A percentile compares a stretch with the other conserved stretches of the same genome.
Conservation (phyloP, 208 protist species). For the Trypanosomatidae sp. region DNA sequence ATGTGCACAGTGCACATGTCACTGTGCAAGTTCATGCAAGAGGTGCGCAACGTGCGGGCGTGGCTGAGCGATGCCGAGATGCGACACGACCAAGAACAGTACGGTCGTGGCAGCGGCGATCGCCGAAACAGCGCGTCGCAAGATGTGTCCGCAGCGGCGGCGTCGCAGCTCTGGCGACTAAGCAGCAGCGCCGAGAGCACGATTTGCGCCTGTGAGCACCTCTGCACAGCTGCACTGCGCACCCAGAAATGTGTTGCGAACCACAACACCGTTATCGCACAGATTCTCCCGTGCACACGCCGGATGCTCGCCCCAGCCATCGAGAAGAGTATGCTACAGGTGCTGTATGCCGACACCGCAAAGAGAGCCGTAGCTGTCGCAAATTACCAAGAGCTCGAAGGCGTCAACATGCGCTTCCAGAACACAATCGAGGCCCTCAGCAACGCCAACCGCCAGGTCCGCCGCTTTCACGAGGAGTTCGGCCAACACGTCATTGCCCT, state of each 20-base stretch:
- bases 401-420: constrained; percentile 81
- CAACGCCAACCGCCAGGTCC: constrained; percentile 82
- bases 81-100: constrained; percentile 5
- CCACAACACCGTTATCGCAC: constrained; percentile 82
- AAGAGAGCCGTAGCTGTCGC: constrained; percentile 48
- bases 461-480: constrained; percentile 87
- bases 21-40: constrained; percentile 67
- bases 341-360: constrained; percentile 54
- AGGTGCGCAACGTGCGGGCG: constrained; percentile 64
- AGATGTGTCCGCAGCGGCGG: neutral
- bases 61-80: constrained; percentile 38
- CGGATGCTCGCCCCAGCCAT: constrained; percentile 65
- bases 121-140: neutral
- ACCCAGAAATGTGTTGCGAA: constrained; percentile 82
- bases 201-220: constrained; percentile 55
- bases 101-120: neutral
- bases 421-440: constrained; percentile 79
- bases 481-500: constrained; percentile 80
- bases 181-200: constrained; percentile 47
- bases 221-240: constrained; percentile 45
- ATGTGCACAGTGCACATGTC: constrained; percentile 54
- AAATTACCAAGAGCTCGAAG: constrained; percentile 82
- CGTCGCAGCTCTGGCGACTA: constrained; percentile 19
- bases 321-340: constrained; percentile 50
- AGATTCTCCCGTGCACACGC: constrained; percentile 75